phyloP scores from a whole-genome alignment of 2,329 filamentous ascomycete genomes.

The Fusarium sp. region DNA sequence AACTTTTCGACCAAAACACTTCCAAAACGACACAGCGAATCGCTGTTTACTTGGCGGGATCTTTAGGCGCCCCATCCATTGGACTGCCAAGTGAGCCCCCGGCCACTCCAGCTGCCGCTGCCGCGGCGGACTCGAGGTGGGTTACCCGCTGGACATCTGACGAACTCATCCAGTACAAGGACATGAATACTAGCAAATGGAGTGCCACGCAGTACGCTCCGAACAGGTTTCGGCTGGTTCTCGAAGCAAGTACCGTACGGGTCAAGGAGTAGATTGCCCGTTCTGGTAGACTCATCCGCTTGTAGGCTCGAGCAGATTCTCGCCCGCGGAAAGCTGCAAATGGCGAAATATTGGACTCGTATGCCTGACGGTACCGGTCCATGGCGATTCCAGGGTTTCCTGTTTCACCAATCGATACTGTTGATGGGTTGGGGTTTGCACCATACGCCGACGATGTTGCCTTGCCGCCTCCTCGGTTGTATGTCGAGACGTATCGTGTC shows the following conservation, averaged over 20 bases:
- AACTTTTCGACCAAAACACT: slow-evolving; percentile 25
- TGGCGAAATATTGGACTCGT: slow-evolving; percentile 94
- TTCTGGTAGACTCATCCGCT: slow-evolving; percentile 92
- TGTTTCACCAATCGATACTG: slow-evolving; percentile 69
- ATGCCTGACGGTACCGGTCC: slow-evolving; percentile 89
- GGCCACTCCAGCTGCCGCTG: slow-evolving; percentile 57
- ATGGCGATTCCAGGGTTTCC: slow-evolving; percentile 72
- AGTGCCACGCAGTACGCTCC: slow-evolving; percentile 90
- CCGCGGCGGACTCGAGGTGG: slow-evolving; percentile 62
- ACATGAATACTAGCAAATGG: slow-evolving; percentile 87
- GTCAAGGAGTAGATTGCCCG: slow-evolving; percentile 91
- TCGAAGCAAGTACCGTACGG: slow-evolving; percentile 87
- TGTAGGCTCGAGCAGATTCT: slow-evolving; percentile 89
- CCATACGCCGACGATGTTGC: slow-evolving; percentile 73
- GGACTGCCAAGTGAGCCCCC: slow-evolving; percentile 49
- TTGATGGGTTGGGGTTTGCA: slow-evolving; percentile 79
- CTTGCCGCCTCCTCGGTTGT: slow-evolving; percentile 76
- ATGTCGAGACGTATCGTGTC: slow-evolving; percentile 94
- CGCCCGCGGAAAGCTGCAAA: slow-evolving; percentile 96
- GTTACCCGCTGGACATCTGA: slow-evolving; percentile 72
- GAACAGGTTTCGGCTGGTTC: slow-evolving; percentile 93
- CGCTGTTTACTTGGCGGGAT: slow-evolving; percentile 39
- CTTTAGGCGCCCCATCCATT: slow-evolving; percentile 44
- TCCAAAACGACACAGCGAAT: slow-evolving; percentile 20
- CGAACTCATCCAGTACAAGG: slow-evolving; percentile 85